These are phyloP conservation scores for Amphirosellinia nigrospora DNA, from an alignment of 495 filamentous ascomycete species.

Conservation along the genomic window DNA sequence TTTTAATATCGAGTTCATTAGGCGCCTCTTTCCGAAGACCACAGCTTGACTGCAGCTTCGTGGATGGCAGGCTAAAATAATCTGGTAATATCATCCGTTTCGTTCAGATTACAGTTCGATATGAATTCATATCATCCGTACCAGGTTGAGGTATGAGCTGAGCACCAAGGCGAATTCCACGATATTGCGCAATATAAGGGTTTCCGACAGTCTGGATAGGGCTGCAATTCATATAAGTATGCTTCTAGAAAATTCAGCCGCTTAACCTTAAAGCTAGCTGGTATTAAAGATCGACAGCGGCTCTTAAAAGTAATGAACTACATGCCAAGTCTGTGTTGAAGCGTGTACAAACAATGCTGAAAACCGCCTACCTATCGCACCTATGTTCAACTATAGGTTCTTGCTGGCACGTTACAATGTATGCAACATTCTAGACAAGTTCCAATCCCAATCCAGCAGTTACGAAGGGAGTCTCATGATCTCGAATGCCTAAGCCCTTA, in stretches of 20 bases:
- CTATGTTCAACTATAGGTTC: not conserved
- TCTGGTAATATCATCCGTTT: not conserved
- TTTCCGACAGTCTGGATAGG: constrained; percentile 19
- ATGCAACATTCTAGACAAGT: constrained; percentile 37
- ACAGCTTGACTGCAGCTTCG: not conserved
- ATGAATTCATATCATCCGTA: not conserved
- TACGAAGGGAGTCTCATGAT: constrained; percentile 28
- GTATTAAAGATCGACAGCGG: constrained; percentile 18
- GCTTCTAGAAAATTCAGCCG: constrained; percentile 16
- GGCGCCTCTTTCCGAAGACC: not conserved
- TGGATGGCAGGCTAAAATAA: constrained; percentile 1
- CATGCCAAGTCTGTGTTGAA: not conserved
- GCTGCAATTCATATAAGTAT: constrained; percentile 9
- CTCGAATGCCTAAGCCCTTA: constrained; percentile 3
- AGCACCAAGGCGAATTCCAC: constrained; percentile 2
- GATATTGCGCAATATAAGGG: constrained; percentile 18
- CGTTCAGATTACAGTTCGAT: not conserved
- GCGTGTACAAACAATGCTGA: not conserved
- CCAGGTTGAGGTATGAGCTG: not conserved
- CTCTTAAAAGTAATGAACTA: constrained; percentile 4
- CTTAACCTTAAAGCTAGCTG: not conserved
- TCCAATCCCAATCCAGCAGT: constrained; percentile 29
- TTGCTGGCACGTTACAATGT: constrained; percentile 36
- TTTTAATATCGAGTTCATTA: constrained; percentile 2
- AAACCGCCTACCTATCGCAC: not conserved